A percentile compares a stretch with the other conserved stretches of the same genome.
These are phyloP conservation scores for Aspergillus felis DNA, from an alignment of 2,329 filamentous ascomycete species.

Conservation along the genomic window DNA sequence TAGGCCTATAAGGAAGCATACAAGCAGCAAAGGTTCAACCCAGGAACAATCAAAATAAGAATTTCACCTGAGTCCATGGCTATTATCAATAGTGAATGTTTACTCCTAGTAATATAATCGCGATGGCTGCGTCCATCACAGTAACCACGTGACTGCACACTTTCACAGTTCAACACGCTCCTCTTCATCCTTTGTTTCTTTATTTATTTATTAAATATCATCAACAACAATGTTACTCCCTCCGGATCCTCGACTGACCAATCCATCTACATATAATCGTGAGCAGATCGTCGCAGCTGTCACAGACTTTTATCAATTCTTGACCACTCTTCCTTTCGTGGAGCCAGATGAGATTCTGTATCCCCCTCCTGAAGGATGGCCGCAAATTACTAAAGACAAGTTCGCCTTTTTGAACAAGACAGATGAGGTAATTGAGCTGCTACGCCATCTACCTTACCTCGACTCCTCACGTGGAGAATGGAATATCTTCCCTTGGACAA, in stretches of 20 bases:
- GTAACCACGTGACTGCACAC: no score
- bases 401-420: slow-evolving; percentile 3
- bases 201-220: no score
- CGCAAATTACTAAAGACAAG: neutral
- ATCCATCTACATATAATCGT: neutral
- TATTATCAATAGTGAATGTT: no score
- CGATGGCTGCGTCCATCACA: no score
- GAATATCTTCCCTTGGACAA: no score
- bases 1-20: no score
- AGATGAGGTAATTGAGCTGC: slow-evolving; percentile 5
- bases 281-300: neutral
- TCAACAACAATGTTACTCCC: neutral
- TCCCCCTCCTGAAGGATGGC: slow-evolving; percentile 3
- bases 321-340: neutral
- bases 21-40: no score
- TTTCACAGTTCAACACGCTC: no score
- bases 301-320: neutral
- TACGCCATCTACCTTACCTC: slow-evolving; percentile 8
- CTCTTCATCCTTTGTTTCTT: no score
- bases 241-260: neutral
- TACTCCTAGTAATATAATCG: no score
- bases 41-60: no score
- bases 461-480: neutral
- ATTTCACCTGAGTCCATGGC: no score
- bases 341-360: slow-evolving; percentile 1